Evolutionary conservation across 768 basidiomycete genomes (phyloP).

Genomic region (Pseudohyphozyma bogoriensis): DNA sequence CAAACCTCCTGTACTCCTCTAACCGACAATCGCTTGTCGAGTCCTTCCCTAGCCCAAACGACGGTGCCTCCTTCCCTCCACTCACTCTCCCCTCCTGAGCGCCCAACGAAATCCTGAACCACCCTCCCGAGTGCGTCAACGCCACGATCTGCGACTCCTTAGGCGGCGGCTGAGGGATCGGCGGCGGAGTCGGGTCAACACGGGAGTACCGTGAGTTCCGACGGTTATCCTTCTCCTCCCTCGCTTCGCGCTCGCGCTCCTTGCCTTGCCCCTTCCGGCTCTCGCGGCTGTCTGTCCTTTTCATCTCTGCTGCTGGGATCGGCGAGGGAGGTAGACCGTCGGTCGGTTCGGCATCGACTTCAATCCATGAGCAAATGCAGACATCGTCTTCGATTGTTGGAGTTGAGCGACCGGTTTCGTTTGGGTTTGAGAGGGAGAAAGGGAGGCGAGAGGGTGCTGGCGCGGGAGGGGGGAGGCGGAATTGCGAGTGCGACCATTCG

Average conservation of each 20-base stretch:
- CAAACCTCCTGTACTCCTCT: conserved; percentile 69
- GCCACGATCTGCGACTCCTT: conserved; percentile 67
- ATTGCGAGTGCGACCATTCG: conserved; percentile 94
- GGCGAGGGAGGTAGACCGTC: neutral
- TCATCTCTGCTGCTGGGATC: neutral
- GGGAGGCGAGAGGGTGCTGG: conserved; percentile 47
- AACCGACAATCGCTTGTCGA: conserved; percentile 53
- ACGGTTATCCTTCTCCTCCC: conserved; percentile 6
- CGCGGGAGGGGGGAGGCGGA: conserved; percentile 73
- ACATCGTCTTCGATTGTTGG: conserved; percentile 30
- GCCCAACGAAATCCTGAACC: conserved; percentile 73
- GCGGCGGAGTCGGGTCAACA: neutral
- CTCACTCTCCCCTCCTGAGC: conserved; percentile 46
- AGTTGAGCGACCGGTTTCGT: conserved; percentile 49
- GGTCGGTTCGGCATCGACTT: conserved; percentile 8
- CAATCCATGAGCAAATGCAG: conserved; percentile 37
- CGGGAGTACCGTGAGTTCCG: neutral
- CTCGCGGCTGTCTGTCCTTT: conserved; percentile 19
- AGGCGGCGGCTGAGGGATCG: neutral
- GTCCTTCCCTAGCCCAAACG: conserved; percentile 39
- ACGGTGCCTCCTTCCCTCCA: no score
- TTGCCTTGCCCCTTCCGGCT: conserved; percentile 38
- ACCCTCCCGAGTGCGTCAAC: conserved; percentile 78
- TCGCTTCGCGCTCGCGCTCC: conserved; percentile 21
- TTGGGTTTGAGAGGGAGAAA: conserved; percentile 55